Percentiles rank a stretch among this genome's conserved stretches.
Evolutionary conservation across 345 rosid genomes (phyloP).

Genomic region (Populus nigra): DNA sequence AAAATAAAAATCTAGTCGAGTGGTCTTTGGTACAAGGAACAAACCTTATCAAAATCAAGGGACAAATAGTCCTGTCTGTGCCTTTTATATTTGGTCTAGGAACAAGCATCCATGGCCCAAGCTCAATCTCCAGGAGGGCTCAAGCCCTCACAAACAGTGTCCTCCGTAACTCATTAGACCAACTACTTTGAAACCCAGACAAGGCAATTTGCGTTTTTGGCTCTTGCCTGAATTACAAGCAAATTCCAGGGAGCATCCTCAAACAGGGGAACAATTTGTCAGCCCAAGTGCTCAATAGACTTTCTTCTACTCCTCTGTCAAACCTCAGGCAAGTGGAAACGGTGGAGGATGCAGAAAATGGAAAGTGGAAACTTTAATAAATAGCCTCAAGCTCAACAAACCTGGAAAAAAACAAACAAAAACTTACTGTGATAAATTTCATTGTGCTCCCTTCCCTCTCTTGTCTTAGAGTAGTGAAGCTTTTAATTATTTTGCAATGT

Average conservation of each 20-base stretch:
- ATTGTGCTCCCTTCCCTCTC: no score
- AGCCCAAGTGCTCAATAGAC: neutral
- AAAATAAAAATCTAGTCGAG: neutral
- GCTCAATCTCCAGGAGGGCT: neutral
- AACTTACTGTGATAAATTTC: no score
- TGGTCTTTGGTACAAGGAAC: neutral
- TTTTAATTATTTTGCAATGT: no score
- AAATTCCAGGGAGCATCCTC: neutral
- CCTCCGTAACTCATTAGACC: neutral
- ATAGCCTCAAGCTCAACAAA: no score
- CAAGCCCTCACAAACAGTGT: neutral
- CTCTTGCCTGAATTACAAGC: neutral
- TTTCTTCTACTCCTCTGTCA: no score
- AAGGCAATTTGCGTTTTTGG: neutral
- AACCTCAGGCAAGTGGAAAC: no score
- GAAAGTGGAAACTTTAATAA: no score
- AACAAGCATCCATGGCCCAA: neutral
- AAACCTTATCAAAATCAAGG: neutral
- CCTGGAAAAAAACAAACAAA: no score
- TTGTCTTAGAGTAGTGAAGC: no score
- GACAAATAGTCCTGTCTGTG: neutral
- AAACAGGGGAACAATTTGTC: neutral
- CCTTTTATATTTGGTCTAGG: neutral
- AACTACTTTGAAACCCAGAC: neutral
- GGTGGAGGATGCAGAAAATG: no score